Conservation (phyloP, 179 eudicot genomes). For the Spinacia oleracea region DNA sequence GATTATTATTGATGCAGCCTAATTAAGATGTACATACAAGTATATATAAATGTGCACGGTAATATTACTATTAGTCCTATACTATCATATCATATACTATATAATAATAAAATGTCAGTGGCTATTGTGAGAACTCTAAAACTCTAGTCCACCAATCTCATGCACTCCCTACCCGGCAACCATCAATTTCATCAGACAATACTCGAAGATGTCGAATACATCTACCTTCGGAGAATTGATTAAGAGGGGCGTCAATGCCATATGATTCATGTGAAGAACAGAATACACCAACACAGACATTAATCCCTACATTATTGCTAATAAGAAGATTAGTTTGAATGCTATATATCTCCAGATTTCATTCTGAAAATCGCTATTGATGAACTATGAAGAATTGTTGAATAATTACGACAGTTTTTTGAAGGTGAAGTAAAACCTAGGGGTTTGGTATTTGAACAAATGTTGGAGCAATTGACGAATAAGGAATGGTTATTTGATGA, state of each 20-base stretch:
- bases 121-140: no score
- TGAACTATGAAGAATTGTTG: neutral
- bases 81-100: no score
- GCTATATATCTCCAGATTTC: conserved; percentile 45
- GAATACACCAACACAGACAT: conserved; percentile 54
- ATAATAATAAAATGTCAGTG: no score
- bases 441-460: neutral
- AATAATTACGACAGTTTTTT: neutral
- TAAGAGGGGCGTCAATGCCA: conserved; percentile 66
- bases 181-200: conserved; percentile 61
- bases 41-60: neutral
- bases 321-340: conserved; percentile 46
- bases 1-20: neutral
- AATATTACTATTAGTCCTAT: neutral
- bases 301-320: conserved; percentile 57
- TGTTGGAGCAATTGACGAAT: no score
- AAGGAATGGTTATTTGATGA: no score
- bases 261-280: conserved; percentile 64
- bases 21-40: conserved; percentile 10
- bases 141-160: no score
- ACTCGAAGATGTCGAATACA: conserved; percentile 76
- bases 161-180: conserved; percentile 78
- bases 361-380: conserved; percentile 51
- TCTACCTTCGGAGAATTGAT: conserved; percentile 75
- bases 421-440: conserved; percentile 20